Evolutionary conservation across 2,329 filamentous ascomycete species (phyloP).

Genomic region (Chrysoporthe austroafricana): DNA sequence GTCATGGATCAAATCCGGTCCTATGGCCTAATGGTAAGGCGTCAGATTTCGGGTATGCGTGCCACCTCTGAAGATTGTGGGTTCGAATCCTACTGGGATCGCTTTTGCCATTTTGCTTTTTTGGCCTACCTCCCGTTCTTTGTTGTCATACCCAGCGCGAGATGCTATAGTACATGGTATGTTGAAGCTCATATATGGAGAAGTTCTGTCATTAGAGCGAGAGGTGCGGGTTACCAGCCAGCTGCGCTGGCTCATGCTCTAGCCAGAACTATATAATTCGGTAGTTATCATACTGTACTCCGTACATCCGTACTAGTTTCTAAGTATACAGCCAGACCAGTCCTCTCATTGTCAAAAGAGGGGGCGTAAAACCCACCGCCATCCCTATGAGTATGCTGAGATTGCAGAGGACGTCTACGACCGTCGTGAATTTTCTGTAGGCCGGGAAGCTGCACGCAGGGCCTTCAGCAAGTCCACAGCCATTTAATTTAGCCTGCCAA

Average conservation of each 20-base stretch:
- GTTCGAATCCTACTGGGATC: slow-evolving; percentile 11
- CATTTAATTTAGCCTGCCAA: background rate
- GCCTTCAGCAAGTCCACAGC: background rate
- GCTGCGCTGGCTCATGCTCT: too few relatives aligned
- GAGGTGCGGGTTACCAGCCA: too few relatives aligned
- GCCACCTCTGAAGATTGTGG: slow-evolving; percentile 11
- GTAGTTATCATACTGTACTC: too few relatives aligned
- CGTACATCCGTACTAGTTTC: too few relatives aligned
- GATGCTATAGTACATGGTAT: too few relatives aligned
- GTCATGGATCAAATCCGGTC: background rate
- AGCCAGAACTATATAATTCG: too few relatives aligned
- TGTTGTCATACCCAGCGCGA: too few relatives aligned
- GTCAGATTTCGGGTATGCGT: slow-evolving; percentile 9
- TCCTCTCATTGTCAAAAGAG: background rate
- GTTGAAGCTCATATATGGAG: too few relatives aligned
- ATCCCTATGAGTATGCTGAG: background rate
- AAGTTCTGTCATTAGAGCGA: too few relatives aligned
- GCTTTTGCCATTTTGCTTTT: background rate
- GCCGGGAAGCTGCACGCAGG: background rate
- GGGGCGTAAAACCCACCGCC: background rate
- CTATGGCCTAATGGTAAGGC: slow-evolving; percentile 16
- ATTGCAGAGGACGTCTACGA: background rate
- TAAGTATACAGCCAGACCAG: too few relatives aligned
- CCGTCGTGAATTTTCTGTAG: background rate
- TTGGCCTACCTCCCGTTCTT: too few relatives aligned